Conservation (phyloP, 139 green algal genomes). For the Asterochloris erici region DNA sequence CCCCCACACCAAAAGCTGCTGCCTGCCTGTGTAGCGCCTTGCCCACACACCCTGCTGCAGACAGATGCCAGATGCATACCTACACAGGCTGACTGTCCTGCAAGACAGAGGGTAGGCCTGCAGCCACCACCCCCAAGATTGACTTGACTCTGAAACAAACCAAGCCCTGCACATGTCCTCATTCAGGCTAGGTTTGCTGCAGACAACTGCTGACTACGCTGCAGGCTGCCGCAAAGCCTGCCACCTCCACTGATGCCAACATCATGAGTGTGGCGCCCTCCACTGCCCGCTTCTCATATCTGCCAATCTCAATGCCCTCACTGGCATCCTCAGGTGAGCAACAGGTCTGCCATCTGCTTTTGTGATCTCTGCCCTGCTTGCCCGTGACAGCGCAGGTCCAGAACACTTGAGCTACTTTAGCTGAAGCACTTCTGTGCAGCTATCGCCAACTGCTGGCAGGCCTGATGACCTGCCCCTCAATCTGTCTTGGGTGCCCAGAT, state of each 20-base stretch:
- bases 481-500: too few relatives aligned
- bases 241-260: constrained; percentile 57
- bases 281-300: constrained; percentile 78
- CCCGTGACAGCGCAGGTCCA: too few relatives aligned
- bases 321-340: not conserved
- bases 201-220: not conserved
- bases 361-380: too few relatives aligned
- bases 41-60: not conserved
- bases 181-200: not conserved
- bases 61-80: not conserved
- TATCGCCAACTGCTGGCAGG: too few relatives aligned
- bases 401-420: too few relatives aligned
- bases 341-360: too few relatives aligned
- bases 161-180: not conserved
- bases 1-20: not conserved
- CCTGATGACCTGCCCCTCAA: too few relatives aligned
- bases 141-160: not conserved
- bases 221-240: constrained; percentile 21
- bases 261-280: constrained; percentile 66
- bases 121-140: not conserved
- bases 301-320: constrained; percentile 73
- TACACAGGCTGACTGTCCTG: not conserved
- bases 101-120: not conserved
- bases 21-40: not conserved
- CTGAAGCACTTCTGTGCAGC: too few relatives aligned